Conservation (phyloP, 139 green algal species). For the Chlorella sp. region DNA sequence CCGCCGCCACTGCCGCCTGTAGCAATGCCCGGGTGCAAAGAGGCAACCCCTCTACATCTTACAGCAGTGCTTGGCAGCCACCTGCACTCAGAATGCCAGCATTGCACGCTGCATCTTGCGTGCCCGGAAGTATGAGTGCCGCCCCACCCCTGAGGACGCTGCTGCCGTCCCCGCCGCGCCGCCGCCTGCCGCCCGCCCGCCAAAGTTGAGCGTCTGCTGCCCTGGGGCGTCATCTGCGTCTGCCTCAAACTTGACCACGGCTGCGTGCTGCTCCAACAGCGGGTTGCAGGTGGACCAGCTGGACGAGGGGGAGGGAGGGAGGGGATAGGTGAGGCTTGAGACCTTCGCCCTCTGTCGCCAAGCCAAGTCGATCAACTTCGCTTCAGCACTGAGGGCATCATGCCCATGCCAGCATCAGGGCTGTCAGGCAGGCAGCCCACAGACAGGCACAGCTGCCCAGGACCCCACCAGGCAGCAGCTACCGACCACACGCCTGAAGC, state of each 20-base stretch:
- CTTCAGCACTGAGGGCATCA: no score
- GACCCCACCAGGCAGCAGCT: no score
- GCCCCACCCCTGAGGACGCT: slow-evolving; percentile 50
- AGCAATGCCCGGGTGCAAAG: no score
- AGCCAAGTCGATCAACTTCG: no score
- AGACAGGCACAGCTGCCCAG: background rate
- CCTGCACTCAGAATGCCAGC: background rate
- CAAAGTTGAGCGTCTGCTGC: slow-evolving; percentile 40
- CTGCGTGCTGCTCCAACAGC: slow-evolving; percentile 51
- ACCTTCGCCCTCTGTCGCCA: no score
- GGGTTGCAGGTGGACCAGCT: slow-evolving; percentile 42
- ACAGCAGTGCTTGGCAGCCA: no score
- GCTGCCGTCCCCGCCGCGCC: background rate
- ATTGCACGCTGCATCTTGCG: slow-evolving; percentile 62
- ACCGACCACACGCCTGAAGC: slow-evolving; percentile 70
- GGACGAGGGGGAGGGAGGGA: slow-evolving; percentile 63
- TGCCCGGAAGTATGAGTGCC: slow-evolving; percentile 67
- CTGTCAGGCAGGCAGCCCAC: background rate
- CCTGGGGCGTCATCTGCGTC: slow-evolving; percentile 36
- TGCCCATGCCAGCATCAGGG: no score
- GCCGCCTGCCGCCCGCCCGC: background rate
- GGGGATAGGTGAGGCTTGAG: background rate
- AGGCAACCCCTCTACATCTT: no score
- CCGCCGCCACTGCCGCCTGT: no score
- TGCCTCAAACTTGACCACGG: slow-evolving; percentile 54